These are phyloP conservation scores for Clathrospora elynae DNA, from an alignment of 2,329 filamentous ascomycete genomes.

Conservation along the genomic window DNA sequence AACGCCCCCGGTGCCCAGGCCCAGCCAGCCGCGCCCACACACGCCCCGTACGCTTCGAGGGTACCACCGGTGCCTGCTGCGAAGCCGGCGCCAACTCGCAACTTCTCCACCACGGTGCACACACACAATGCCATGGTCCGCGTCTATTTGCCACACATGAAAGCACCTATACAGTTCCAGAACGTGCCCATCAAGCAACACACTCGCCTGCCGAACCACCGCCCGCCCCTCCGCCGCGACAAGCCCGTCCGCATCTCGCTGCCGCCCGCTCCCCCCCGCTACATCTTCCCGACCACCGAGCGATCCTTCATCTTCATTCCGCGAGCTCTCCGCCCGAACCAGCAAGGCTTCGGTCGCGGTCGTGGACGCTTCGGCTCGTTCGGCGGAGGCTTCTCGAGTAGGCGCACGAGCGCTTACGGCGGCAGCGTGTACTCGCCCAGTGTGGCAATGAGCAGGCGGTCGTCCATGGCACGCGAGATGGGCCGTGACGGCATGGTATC, in stretches of 20 bases:
- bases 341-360: constrained; percentile 71
- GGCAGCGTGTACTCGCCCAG: constrained; percentile 86
- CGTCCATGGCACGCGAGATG: constrained; percentile 72
- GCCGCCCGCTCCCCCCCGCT: constrained; percentile 76
- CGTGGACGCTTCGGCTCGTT: constrained; percentile 72
- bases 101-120: constrained; percentile 79
- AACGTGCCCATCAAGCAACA: constrained; percentile 85
- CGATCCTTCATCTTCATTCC: constrained; percentile 98
- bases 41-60: constrained; percentile 29
- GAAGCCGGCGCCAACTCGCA: constrained; percentile 43
- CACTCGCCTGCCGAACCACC: constrained; percentile 91
- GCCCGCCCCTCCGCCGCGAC: constrained; percentile 89
- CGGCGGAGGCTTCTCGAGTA: constrained; percentile 67
- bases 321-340: constrained; percentile 87
- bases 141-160: constrained; percentile 78
- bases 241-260: constrained; percentile 95
- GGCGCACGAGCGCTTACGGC: constrained; percentile 80
- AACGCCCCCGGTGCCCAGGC: constrained; percentile 47
- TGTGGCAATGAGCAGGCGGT: constrained; percentile 84
- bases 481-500: constrained; percentile 77
- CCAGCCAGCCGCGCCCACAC: constrained; percentile 24
- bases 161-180: constrained; percentile 70
- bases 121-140: constrained; percentile 85
- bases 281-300: constrained; percentile 88
- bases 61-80: constrained; percentile 29